phyloP scores from a whole-genome alignment of 2,329 filamentous ascomycete genomes.

The Cadophora sp. region DNA sequence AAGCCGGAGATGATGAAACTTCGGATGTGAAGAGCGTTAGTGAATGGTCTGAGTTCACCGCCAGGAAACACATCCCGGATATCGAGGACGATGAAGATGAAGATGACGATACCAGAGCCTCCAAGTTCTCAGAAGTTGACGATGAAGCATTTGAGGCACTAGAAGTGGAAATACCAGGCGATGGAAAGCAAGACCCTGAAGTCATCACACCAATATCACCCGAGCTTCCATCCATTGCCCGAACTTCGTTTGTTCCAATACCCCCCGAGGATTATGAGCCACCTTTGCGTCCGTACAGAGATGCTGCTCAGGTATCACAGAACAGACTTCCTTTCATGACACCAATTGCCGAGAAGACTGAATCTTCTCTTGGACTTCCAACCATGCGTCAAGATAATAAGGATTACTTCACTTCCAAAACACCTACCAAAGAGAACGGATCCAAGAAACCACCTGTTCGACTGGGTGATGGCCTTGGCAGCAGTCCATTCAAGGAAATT shows the following conservation, averaged over 20 bases:
- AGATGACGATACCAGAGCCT: conserved; percentile 50
- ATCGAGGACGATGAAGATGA: conserved; percentile 48
- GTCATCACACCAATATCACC: conserved; percentile 54
- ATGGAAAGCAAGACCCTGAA: conserved; percentile 51
- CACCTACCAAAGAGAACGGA: conserved; percentile 67
- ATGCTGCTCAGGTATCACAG: conserved; percentile 80
- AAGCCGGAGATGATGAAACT: conserved; percentile 68
- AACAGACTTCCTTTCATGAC: conserved; percentile 98
- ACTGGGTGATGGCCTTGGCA: conserved; percentile 49
- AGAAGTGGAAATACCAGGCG: conserved; percentile 44
- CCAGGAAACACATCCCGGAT: conserved; percentile 71
- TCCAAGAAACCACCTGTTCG: conserved; percentile 39
- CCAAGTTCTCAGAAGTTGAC: conserved; percentile 51
- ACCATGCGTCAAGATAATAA: conserved; percentile 62
- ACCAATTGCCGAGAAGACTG: conserved; percentile 94
- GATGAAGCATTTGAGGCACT: conserved; percentile 44
- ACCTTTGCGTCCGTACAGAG: conserved; percentile 79
- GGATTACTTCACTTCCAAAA: conserved; percentile 72
- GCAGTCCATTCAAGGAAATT: conserved; percentile 77
- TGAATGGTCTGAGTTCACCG: conserved; percentile 89
- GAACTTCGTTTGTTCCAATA: conserved; percentile 76
- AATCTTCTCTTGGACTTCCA: conserved; percentile 78
- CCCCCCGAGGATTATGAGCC: conserved; percentile 88
- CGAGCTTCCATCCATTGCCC: conserved; percentile 48
- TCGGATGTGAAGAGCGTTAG: conserved; percentile 70